Base-by-base conservation (phyloP, 768 basidiomycete genomes). In the Naganishia kalamii region DNA sequence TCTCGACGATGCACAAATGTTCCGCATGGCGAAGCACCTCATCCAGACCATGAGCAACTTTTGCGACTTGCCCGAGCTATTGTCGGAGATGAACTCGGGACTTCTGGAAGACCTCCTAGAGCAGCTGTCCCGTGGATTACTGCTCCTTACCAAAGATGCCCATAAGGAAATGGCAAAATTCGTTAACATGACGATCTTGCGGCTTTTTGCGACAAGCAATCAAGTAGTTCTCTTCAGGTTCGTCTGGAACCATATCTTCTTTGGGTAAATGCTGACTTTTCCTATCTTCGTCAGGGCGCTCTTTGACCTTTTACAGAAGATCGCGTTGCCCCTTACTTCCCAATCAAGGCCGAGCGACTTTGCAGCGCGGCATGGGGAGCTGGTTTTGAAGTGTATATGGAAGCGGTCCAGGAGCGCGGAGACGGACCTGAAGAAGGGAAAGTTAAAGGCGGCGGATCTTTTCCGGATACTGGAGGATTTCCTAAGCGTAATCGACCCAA, bases 161-260 rank as follows among this genome's bases (percentile, higher is more conserved):
- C 54, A 57, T 15, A 91, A 92, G 74, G 96, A 98, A 74, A 74
- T 98, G 65, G 92, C 92, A 5, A 86, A 90, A 54, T 98, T 96
- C 78, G 93, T 99, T 80, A 99, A 99, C 78, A 93, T 97, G 90
- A 92, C 98, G 65, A 88, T 98, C 67, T 81, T 99, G 64, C 87
- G 93, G 33, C 77, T 96, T 62, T 94, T 99, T 80, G 88, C 91
- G 35, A 92, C 91, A 11, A 88, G 89, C 17, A 83, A 91, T 69
- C 83, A 89, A 64, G 92, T 92, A 84, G 87, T 91, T 0, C 87
- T 93, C 62, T 94, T 94, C 80, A 83, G 89, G 92, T 92, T 60
- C 73, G 87, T 70, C 11, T 32, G 4, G 23, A 10, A 4, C 12
- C 3, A 29, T n/a, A 3, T 41, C 19, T 4, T 48, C 23, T 19